Base-by-base conservation (phyloP, 257 asterid genomes). In the Solanum virginianum region DNA sequence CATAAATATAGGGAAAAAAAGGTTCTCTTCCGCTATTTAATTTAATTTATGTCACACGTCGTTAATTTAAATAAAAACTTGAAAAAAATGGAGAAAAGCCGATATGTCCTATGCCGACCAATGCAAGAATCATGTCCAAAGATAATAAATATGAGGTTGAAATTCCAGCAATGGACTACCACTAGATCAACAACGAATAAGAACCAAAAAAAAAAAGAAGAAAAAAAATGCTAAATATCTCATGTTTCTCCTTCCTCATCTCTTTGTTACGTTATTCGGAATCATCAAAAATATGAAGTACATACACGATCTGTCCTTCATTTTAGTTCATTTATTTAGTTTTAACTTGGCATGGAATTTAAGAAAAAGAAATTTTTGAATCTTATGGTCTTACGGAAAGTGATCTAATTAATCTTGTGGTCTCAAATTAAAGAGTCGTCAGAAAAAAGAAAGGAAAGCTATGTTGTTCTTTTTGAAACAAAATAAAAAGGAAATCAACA, bases 101-200 rank as follows among this genome's bases (percentile, higher is more conserved):
- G 6, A 47, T 55, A 63, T 43, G 56, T 60, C 75, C 62, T 62
- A 49, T 75, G n/a, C 84, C 54, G 69, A 68, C 80, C 29, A 68
- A 53, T 32, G 53, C 80, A 68, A 85, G 32, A 45, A 39, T 51
- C 60, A 62, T 77, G 66, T 47, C 80, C 53, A 17, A 75, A 86
- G 84, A 86, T 86, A 81, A 84, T 75, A 62, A 88, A 88, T 82
- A 63, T 69, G 80, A 80, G 88, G 87, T 84, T 80, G 83, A 80
- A 60, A 86, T 86, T 86, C 71, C 41, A 84, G 62, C 41, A 59
- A 39, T 41, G 12, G 75, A 51, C 81, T 29, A 60, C 90, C 88
- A 83, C 80, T 22, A 59, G 20, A 51, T 51, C 49, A 71, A 85
- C 81, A 54, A 6, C 47, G 70, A 87, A 20, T 15, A 26, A 51